Base-by-base conservation (phyloP, 2,329 filamentous ascomycete genomes). In the Penicillium sp. region DNA sequence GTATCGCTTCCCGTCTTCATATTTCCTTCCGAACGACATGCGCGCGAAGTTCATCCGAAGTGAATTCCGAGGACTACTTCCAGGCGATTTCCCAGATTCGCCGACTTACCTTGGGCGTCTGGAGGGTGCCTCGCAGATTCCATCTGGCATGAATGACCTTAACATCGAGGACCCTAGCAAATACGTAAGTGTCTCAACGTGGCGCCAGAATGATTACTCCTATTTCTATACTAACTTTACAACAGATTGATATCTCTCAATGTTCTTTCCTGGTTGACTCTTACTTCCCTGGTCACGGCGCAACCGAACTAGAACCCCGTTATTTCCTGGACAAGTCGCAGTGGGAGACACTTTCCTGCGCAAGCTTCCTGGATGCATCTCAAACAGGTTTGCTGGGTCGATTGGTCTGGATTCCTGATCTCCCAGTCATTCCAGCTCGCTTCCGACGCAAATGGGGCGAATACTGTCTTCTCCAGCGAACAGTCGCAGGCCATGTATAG, bases 1-100 rank as follows among this genome's bases (percentile, higher is more conserved):
- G 94, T 97, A 99, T 74, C 90, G 94, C 37, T 97, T 97, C 71
- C 93, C 94, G 1, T 93, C 90, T 0, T 95, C 93, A 0, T 97
- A 92, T 78, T 92, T 94, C 72, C 81, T 99, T 3, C 93, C 94
- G 0, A 80, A 87, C n/a, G 84, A 86, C 50, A 90, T 94, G 80
- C 88, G 85, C 63, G 89, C 90, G 67, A 96, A 94, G 67, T 99
- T 97, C 69, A 80, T 99, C 66, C 90, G 89, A 64, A 96, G 91
- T 66, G 91, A 94, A 63, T 99, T 99, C 74, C 84, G 84, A 9
- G 94, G 94, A 2, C 80, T 99, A 19, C 79, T 99, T 5, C 94
- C 94, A 0, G 94, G 94, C 2, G 90, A 96, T 69, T 99, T 97
- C 71, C 86, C 86, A 19, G 89, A 95, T 74, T 88, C 87, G 1